Conservation (phyloP, 164 flowering plant genomes). For the Liriodendron chinense region DNA sequence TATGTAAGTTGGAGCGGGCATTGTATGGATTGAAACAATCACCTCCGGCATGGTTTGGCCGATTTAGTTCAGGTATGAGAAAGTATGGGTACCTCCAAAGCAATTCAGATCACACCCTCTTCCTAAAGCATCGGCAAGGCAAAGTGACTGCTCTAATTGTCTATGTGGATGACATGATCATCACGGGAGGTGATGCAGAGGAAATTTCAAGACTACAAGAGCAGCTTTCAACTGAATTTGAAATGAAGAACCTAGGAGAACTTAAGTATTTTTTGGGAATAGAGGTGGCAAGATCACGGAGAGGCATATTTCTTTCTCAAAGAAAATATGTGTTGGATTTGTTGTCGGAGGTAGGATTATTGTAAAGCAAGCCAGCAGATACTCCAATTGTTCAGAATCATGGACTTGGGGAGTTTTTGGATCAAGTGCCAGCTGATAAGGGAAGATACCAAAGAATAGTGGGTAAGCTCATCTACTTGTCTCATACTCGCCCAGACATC, state of each 20-base stretch:
- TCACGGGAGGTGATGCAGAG: neutral
- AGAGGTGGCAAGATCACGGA: no score
- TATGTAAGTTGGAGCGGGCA: neutral
- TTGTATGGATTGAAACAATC: neutral
- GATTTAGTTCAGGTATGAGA: neutral
- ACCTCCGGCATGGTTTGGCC: neutral
- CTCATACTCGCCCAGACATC: neutral
- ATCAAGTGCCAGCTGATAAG: neutral
- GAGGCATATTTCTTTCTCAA: no score
- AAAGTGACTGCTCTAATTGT: no score
- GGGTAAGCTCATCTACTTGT: neutral
- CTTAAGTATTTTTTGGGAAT: neutral
- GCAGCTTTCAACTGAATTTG: neutral
- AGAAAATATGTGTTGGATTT: neutral
- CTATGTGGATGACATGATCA: no score
- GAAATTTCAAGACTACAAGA: neutral
- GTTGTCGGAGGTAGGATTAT: neutral
- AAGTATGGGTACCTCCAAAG: neutral
- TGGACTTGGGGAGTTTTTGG: neutral
- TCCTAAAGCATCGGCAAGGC: neutral
- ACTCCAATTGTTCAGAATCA: neutral
- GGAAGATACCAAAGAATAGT: neutral
- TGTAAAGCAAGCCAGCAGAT: neutral
- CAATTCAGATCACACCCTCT: neutral
- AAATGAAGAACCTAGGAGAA: neutral